Base-by-base conservation (phyloP, 768 basidiomycete genomes). In the Termitomyces sp. region DNA sequence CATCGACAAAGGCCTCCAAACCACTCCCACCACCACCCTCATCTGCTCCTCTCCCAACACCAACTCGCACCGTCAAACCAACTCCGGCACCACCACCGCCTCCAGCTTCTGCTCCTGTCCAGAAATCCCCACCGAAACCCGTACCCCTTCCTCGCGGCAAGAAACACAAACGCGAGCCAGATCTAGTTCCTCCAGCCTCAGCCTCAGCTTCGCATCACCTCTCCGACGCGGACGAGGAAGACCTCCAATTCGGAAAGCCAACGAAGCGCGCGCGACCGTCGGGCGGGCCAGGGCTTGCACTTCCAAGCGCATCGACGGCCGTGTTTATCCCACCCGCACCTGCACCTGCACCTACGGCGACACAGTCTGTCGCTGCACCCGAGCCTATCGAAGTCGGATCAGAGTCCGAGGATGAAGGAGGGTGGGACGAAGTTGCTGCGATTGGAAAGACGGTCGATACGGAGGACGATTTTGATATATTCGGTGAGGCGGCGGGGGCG, bases 361-460 rank as follows among this genome's bases (percentile, higher is more conserved):
- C 37, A 51, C 21, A 37, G 17, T 51, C 37, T 7, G 27, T 40
- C 5, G 48, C 62, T 6, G 52, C 37, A 23, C 27, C 57, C 19
- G 61, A 47, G 41, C 61, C 48, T 49, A 56, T 16, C 49, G 59
- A 57, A 37, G 32, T 54, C 7, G 57, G 57, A 0, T 69, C 70
- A 14, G 70, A 69, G 50, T 69, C 72, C 6, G 66, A 66, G 17
- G 77, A 79, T 4, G 84, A 83, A 40, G 76, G 73, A 19, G 81
- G 80, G 17, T 86, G 83, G 84, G 82, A 84, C 55, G 69, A 73
- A 43, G 77, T 82, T 0, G 66, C 69, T 31, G 56, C 69, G 23
- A 54, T 56, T 7, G 62, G 42, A 9, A 50, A 63, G 17, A 34
- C 44, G n/a, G 60, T 59, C 17, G 60, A 61, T 23, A 59, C 63